Base-by-base conservation (phyloP, 768 basidiomycete species). In the Phaeolepiota aurea region DNA sequence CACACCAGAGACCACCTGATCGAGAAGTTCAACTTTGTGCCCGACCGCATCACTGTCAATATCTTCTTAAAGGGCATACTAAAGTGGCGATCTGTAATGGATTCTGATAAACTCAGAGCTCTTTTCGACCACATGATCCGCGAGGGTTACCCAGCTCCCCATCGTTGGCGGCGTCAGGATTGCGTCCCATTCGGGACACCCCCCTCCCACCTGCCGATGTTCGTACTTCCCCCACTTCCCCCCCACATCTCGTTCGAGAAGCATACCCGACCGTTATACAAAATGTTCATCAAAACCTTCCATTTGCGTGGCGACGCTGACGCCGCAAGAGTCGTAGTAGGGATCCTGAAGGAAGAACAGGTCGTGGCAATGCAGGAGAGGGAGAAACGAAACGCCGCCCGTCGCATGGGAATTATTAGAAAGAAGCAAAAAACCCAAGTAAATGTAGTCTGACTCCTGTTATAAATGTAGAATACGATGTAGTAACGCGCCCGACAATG, bases 31-130 rank as follows among this genome's bases (percentile, higher is more conserved):
- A 66, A 58, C 4, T 84, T 87, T 52, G 52, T 53, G 9, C 75
- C 79, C 5, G 85, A 90, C 54, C 68, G 79, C 7, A 64, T 82
- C 28, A 87, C 87, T 3, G 61, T 74, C 41, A 88, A 89, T 50
- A 74, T 87, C 35, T 38, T 88, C 32, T 44, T 86, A 44, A 79
- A 79, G 53, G 71, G 68, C 5, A 61, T 81, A 46, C 55, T 89
- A 43, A 55, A 57, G 13, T 82, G 78, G 74, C 61, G 58, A 21
- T 45, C 52, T 0, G 61, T 59, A 14, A 57, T 82, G 32, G 64
- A 72, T 44, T 48, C 58, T 3, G 31, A 41, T 13, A 65, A 64
- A 41, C 54, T 85, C 33, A 69, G 75, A 28, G 60, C 53, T 15
- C 53, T 87, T n/a, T 85, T 87, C 43, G 80, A 87, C 55, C 66